Evolutionary conservation across 257 asterid genomes (phyloP).

Genomic region (Nicotiana knightiana): DNA sequence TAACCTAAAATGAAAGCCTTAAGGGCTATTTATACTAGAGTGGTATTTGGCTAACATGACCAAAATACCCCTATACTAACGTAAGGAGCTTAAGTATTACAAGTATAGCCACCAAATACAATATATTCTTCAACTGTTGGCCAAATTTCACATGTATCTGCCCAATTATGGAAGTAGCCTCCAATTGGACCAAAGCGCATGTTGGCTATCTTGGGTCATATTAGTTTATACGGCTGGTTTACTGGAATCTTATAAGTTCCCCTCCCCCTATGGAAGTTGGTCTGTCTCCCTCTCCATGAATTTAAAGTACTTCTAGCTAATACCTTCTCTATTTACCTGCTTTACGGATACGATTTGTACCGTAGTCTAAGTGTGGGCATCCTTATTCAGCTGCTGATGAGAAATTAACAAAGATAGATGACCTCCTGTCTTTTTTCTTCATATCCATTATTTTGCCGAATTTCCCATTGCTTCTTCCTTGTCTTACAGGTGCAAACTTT

Average conservation of each 20-base stretch:
- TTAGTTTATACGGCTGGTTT: not conserved
- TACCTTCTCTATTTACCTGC: not conserved
- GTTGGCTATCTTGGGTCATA: too few species aligned
- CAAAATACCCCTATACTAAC: too few species aligned
- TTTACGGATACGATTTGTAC: not conserved
- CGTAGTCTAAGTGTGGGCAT: not conserved
- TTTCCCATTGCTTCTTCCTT: not conserved
- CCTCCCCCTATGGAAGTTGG: not conserved
- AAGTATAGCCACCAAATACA: too few species aligned
- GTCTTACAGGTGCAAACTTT: not conserved
- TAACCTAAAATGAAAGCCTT: too few species aligned
- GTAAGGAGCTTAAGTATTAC: too few species aligned
- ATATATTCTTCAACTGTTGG: too few species aligned
- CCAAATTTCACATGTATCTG: too few species aligned
- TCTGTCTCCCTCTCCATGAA: not conserved
- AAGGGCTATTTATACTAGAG: too few species aligned
- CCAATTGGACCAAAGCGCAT: too few species aligned
- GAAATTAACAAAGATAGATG: not conserved
- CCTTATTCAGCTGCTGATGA: not conserved
- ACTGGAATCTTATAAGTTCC: not conserved
- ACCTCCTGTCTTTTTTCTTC: not conserved
- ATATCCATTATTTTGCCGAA: not conserved
- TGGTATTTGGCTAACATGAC: too few species aligned
- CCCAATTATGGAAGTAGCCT: too few species aligned
- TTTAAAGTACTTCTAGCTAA: not conserved